Percentiles rank a stretch among this genome's conserved stretches.
phyloP scores from a whole-genome alignment of 805 yeast genomes.

The Candida patagonica region DNA sequence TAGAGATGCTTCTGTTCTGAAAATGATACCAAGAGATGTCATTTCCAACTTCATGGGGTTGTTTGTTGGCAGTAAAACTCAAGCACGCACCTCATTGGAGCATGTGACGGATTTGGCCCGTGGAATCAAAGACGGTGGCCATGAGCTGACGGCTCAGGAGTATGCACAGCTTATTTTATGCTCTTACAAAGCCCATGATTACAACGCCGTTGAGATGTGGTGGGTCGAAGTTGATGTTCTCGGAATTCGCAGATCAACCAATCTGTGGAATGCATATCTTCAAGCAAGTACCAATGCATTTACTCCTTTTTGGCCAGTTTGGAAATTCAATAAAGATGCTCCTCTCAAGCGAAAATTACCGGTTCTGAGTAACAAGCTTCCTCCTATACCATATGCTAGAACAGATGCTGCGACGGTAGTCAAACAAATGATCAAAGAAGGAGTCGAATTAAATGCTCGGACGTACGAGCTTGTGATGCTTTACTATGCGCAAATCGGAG shows the following conservation, averaged over 20 bases:
- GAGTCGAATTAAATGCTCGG: constrained; percentile 23
- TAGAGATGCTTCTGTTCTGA: constrained; percentile 8
- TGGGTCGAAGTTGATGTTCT: constrained; percentile 21
- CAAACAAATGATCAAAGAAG: constrained; percentile 22
- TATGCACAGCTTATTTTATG: constrained; percentile 21
- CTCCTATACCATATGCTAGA: constrained; percentile 12
- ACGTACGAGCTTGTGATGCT: constrained; percentile 27
- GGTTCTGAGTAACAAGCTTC: not conserved
- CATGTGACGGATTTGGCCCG: constrained; percentile 15
- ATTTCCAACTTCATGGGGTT: constrained; percentile 4
- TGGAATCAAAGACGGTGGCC: constrained; percentile 12
- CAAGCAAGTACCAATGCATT: constrained; percentile 23
- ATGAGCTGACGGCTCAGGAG: constrained; percentile 15
- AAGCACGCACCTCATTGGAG: constrained; percentile 17
- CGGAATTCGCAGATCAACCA: constrained; percentile 16
- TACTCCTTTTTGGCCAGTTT: constrained; percentile 22
- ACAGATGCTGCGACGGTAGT: constrained; percentile 19
- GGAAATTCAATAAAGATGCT: constrained; percentile 5
- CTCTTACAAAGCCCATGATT: constrained; percentile 21
- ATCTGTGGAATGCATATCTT: constrained; percentile 29
- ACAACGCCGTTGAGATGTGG: constrained; percentile 15
- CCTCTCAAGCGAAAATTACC: constrained; percentile 1
- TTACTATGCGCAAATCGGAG: constrained; percentile 23
- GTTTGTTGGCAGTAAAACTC: not conserved
- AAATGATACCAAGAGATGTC: constrained; percentile 4